Evolutionary conservation across 768 basidiomycete genomes (phyloP), one percentile per base, ranked within the genome.

Genomic region (Russula griseocarnosa): DNA sequence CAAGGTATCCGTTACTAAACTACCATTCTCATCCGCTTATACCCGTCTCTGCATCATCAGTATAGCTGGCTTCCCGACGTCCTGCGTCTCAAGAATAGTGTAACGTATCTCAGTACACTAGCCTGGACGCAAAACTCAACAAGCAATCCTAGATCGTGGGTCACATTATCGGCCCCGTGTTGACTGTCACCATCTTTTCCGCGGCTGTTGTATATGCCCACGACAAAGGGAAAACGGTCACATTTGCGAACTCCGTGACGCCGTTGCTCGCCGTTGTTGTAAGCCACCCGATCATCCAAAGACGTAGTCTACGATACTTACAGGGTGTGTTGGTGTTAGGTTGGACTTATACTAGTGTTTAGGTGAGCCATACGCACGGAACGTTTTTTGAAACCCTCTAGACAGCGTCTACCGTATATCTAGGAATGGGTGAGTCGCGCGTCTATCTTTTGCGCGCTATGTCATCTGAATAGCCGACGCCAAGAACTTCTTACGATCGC

Each of bases 1-100:
- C 53, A 70, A 70, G 67, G 70, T 70, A 18, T 13, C 11, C 11
- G 3, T 22, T n/a, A 24, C 20, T 5, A 28, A 14, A 51, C 9
- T 14, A 22, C 14, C 42, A 14, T 22, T n/a, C n/a, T 54, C 55
- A 16, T 55, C 22, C 53, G 28, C 42, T 54, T 44, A 53, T 32
- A 24, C 51, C 8, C 38, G 51, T 36, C 26, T 18, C 63, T 50
- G 24, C 30, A 18, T 38, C 50, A 38, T 36, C 62, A 91, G 89
- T 92, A 91, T 72, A 90, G 90, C 18, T 95, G 93, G 92, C 77
- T 94, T 14, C 90, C 92, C 2, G 93, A 94, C 74, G 90, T 94
- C 22, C 78, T 94, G 50, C 83, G 92, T 46, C 60, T 94, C 66
- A 86, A 92, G 79, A 89, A 90, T 68, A 92, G 88, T 67, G 90